Base-by-base conservation (phyloP, 257 asterid genomes). In the Solanum tacnaense region DNA sequence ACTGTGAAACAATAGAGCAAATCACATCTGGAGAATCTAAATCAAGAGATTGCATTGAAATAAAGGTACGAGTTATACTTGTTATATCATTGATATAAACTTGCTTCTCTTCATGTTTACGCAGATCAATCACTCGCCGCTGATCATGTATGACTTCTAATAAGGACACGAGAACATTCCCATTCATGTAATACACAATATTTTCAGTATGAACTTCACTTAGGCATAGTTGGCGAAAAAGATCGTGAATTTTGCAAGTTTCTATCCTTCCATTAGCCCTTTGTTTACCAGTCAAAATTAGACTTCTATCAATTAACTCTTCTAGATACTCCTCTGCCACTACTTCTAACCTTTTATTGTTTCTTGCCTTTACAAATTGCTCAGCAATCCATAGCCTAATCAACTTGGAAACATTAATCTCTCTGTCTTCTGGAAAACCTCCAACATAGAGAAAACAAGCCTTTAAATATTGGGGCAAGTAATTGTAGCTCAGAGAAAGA, bases 341-440 rank as follows among this genome's bases (percentile, higher is more conserved):
- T 7, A 62, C 31, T 62, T 62, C 71, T 62, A 62, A 9, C 32
- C 3, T 62, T n/a, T 62, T 4, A 62, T n/a, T 62, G 71, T 0
- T 62, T 62, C 71, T 62, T 62, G 15, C 15, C 34, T 13, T 36
- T 11, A 88, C n/a, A 23, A 89, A 86, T 15, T 88, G 84, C 46
- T 86, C 90, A 21, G 68, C 75, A 27, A 89, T 81, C 90, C 90
- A 87, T 4, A 44, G 27, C 70, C 39, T 9, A 4, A 46, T 81
- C 74, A 87, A 5, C 62, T 15, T 34, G 29, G 34, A 23, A 36
- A 84, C 74, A 3, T 2, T 2, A 67, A 87, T 87, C 34, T 5
- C 7, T 7, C 11, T n/a, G 18, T 87, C 84, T 18, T 83, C 87
- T 2, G 2, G 58, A 49, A 87, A 87, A 20, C 56, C 29, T 18